Evolutionary conservation across 306 rosid genomes (phyloP), one percentile per base, ranked within the genome.

Genomic region (Carpinus fangiana): DNA sequence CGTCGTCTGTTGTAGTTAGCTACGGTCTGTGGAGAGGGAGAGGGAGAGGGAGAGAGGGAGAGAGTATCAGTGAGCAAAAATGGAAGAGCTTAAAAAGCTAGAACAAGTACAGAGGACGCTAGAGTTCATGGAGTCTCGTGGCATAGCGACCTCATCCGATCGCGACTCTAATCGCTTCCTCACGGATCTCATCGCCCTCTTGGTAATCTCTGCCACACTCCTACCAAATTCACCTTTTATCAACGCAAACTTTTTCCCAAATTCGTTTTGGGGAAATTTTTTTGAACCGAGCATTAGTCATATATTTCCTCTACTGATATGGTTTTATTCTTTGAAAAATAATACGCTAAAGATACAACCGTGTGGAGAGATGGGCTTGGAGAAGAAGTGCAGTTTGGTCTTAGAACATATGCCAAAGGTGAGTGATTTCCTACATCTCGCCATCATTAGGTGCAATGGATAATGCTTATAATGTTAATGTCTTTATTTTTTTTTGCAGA

Each of bases 41-140:
- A 16, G 41, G 6, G 45, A 0, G 9, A 41, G 45, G n/a, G n/a
- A n/a, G 41, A 36, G 41, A 36, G 45, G 5, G 45, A 0, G 9
- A 41, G 45, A 41, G 45, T 41, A 41, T 7, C 45, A 5, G 73
- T 26, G 57, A 10, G 70, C 12, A 53, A 64, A 52, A 65, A 86
- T 89, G 93, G 93, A 90, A 38, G 88, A 82, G 59, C 79, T 90
- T 3, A 82, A 74, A 75, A 85, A 86, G 77, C 82, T 90, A 36
- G 93, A 91, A 82, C 90, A 86, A 78, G 86, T 84, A 3, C 93
- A 89, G 74, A 83, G 80, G 16, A 86, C 66, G 76, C 60, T 92
- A 16, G 75, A 78, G 78, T 84, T 70, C 59, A 68, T 86, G 82
- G 88, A 87, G 28, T 83, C 90, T 2, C 79, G 78, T 0, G 83